Evolutionary conservation across 129 eudicot genomes (phyloP), one percentile per base, ranked within the genome.

Genomic region (Cynara cardunculus): DNA sequence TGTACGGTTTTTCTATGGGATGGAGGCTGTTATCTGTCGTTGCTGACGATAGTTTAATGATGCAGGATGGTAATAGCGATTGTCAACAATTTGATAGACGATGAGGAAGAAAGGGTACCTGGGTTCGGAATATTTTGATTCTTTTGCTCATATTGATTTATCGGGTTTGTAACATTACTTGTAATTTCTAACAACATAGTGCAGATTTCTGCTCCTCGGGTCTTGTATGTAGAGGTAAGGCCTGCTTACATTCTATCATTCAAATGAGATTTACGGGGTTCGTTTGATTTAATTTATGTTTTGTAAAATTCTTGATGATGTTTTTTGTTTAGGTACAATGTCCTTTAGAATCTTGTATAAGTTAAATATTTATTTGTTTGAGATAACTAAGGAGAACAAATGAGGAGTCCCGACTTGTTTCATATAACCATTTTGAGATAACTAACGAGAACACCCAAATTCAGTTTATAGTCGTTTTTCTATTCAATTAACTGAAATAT

Each of bases 31-130:
- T 39, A 39, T 39, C 11, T 39, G 46, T 39, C 9, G 46, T 59
- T 72, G 28, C 71, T 73, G 65, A 74, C 4, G 25, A 5, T 78
- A 56, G 26, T 25, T 26, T 78, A 27, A 82, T 59, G 18, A 25
- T 84, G 84, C 84, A 87, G 90, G 90, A 64, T 87, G 82, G 90
- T 87, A 62, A 69, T 87, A 67, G 27, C 82, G 32, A 75, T 84
- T 62, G 86, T 87, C 74, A 71, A 87, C 86, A 69, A 78, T 78
- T 82, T 85, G 80, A 77, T 87, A 65, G 86, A 81, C 73, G 84
- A 87, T 5, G 88, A 87, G 24, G 86, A 83, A 77, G 90, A 85
- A 74, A 74, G 53, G 26, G 49, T 84, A 28, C 87, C 65, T 41
- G 74, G 79, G 61, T 83, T 35, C n/a, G 86, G 86, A 30, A 39